Evolutionary conservation across 2,329 filamentous ascomycete species (phyloP), one percentile per base, ranked within the genome.

Genomic region (Cephalotrichum gorgonifer): DNA sequence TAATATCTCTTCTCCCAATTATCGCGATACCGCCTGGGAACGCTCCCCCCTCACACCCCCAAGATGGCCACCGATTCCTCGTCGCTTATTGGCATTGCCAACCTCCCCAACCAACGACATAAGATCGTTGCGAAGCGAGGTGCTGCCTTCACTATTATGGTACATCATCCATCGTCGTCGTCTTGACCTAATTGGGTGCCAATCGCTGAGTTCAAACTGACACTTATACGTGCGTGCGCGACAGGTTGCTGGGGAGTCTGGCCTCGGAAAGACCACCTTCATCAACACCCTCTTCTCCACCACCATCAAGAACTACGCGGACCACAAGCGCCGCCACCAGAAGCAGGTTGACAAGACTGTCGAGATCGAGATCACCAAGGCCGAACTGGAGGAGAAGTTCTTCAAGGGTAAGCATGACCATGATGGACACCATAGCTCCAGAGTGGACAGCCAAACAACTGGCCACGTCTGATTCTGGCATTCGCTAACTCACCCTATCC

Each of bases 271-370:
- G 82, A 98, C 94, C 25, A 98, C 93, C 62, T 98, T 98, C 74
- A 97, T 98, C 83, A 98, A 98, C 83, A 98, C 93, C 52, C 84
- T 98, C 53, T 98, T 98, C 80, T 98, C 93, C 55, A 98, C 94
- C 58, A 98, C 93, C 62, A 98, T 98, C 81, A 98, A 98, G 81
- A 98, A 97, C 81, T 98, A 98, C 71, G 93, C 93, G 79, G 93
- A 98, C 72, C 91, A 98, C 81, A 95, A 95, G 80, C 87, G 89
- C 72, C 88, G 93, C 65, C 93, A 98, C 72, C 88, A 93, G 74
- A 98, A 98, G 83, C 93, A 98, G 77, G 82, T 97, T 59, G 93
- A 98, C 76, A 97, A 97, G 81, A 98, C 93, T 11, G 93, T 98
- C 57, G 94, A 98, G 76, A 98, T 98, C 60, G 93, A 98, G 72